Conservation (phyloP, 495 filamentous ascomycete genomes). For the Penicillium ochrochloron region DNA sequence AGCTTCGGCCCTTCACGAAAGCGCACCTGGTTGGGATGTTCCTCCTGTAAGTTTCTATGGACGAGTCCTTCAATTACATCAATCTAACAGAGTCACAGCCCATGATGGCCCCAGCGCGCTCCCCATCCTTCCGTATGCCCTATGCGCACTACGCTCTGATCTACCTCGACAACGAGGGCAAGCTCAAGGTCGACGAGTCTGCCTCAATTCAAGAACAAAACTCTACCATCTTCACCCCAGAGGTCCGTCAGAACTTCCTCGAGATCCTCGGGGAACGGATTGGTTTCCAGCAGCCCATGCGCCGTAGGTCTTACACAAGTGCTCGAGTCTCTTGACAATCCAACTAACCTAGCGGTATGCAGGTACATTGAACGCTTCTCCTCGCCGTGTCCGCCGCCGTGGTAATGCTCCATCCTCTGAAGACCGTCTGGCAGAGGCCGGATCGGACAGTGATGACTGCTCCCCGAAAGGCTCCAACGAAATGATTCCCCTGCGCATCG, state of each 20-base stretch:
- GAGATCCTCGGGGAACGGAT: conserved; percentile 42
- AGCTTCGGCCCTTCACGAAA: conserved; percentile 39
- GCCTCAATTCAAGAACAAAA: conserved; percentile 42
- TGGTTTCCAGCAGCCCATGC: conserved; percentile 37
- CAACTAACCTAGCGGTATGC: neutral
- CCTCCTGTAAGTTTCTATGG: conserved; percentile 38
- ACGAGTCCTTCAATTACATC: neutral
- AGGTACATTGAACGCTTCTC: conserved; percentile 30
- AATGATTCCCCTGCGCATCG: conserved; percentile 45
- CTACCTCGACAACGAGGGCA: conserved; percentile 47
- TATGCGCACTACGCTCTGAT: conserved; percentile 49
- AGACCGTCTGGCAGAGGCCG: conserved; percentile 31
- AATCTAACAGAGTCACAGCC: conserved; percentile 27
- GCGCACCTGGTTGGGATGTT: conserved; percentile 41
- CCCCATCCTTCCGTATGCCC: conserved; percentile 38
- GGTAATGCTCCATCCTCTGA: conserved; percentile 28
- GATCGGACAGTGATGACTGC: conserved; percentile 34
- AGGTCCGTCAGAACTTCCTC: conserved; percentile 45
- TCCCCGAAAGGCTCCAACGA: conserved; percentile 34
- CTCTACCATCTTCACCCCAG: conserved; percentile 42
- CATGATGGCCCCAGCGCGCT: conserved; percentile 38
- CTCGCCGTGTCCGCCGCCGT: conserved; percentile 42
- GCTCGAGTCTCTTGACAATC: neutral
- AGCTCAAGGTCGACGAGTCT: conserved; percentile 44
- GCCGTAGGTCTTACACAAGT: conserved; percentile 30